Conservation (phyloP, 768 basidiomycete species). For the Naganishia friedmannii region DNA sequence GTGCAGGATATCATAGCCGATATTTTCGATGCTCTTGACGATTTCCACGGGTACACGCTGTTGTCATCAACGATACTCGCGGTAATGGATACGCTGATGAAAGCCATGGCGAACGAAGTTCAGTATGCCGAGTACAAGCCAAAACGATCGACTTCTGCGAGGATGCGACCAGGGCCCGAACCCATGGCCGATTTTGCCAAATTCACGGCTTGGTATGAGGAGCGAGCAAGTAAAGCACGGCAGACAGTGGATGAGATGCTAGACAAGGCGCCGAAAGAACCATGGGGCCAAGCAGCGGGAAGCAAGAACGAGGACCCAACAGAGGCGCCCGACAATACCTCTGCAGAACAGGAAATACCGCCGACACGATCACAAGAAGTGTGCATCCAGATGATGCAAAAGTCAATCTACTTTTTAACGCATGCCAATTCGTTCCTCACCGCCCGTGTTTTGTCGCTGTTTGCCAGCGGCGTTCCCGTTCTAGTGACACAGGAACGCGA, state of each 20-base stretch:
- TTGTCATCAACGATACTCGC: slow-evolving; percentile 83
- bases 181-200: slow-evolving; percentile 42
- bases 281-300: slow-evolving; percentile 33
- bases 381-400: slow-evolving; percentile 78
- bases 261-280: slow-evolving; percentile 43
- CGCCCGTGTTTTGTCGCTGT: slow-evolving; percentile 71
- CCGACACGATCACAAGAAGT: slow-evolving; percentile 71
- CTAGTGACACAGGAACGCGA: slow-evolving; percentile 55
- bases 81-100: slow-evolving; percentile 79
- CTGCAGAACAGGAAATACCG: slow-evolving; percentile 54
- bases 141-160: slow-evolving; percentile 18
- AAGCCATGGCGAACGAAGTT: slow-evolving; percentile 61
- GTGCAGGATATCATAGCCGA: slow-evolving; percentile 95
- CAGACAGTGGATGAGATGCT: slow-evolving; percentile 40
- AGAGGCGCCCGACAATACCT: slow-evolving; percentile 41
- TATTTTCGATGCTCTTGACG: slow-evolving; percentile 92
- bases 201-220: slow-evolving; percentile 66
- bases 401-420: slow-evolving; percentile 85
- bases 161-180: slow-evolving; percentile 33
- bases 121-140: slow-evolving; percentile 9
- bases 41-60: slow-evolving; percentile 86
- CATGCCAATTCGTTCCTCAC: slow-evolving; percentile 84
- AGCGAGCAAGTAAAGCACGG: slow-evolving; percentile 34
- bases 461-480: slow-evolving; percentile 71
- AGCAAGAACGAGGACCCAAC: slow-evolving; percentile 36